Evolutionary conservation across 768 basidiomycete species (phyloP).

Genomic region (Suillus tomentosus): DNA sequence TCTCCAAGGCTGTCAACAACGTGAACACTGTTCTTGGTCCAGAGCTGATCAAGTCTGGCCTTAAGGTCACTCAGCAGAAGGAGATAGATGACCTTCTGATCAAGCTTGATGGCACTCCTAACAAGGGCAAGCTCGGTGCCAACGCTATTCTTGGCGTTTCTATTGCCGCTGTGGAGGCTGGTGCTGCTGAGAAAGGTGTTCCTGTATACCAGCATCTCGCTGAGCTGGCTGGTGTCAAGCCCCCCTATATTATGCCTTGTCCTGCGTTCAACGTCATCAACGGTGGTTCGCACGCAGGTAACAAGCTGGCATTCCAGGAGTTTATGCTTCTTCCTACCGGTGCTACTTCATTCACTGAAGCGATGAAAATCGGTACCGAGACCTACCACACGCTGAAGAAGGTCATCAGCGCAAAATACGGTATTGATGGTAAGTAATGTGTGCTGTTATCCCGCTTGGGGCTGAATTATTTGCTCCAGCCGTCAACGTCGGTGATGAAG

Average conservation of each 20-base stretch:
- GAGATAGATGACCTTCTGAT: constrained; percentile 98
- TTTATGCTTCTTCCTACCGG: constrained; percentile 99
- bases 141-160: constrained; percentile 99
- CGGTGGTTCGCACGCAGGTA: constrained; percentile 98
- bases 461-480: constrained; percentile 48
- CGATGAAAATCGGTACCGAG: constrained; percentile 98
- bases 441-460: constrained; percentile 4
- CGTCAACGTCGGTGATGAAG: constrained; percentile 99
- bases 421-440: constrained; percentile 81
- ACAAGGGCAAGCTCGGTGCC: constrained; percentile 99
- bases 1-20: constrained; percentile 90
- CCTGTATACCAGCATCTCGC: constrained; percentile 97
- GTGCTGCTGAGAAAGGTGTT: constrained; percentile 90
- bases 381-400: constrained; percentile 98
- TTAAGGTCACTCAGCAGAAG: constrained; percentile 88
- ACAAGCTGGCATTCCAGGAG: constrained; percentile 99
- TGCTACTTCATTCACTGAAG: constrained; percentile 89
- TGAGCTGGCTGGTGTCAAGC: constrained; percentile 91
- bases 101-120: constrained; percentile 94
- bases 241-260: constrained; percentile 88
- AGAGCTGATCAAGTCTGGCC: constrained; percentile 78
- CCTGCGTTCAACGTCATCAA: constrained; percentile 99
- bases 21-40: constrained; percentile 92
- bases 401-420: constrained; percentile 98
- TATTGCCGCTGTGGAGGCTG: constrained; percentile 93